Evolutionary conservation across 441 rosid species (phyloP).

Genomic region (Kokia cookei): DNA sequence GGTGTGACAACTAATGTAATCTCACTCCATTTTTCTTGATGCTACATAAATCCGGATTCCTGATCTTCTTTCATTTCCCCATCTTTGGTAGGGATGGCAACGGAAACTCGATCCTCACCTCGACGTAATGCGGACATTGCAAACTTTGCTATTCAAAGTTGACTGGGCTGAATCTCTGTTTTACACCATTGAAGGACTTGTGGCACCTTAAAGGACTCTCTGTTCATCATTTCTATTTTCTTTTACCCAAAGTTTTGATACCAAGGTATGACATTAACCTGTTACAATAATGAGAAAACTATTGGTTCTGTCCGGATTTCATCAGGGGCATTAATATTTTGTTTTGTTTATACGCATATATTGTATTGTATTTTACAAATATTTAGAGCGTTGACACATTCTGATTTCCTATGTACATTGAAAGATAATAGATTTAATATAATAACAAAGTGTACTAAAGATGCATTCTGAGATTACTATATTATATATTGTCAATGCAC

Average conservation of each 20-base stretch:
- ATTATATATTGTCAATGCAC: no score
- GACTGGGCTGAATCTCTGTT: conserved; percentile 50
- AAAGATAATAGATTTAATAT: not conserved
- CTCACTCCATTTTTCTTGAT: not conserved
- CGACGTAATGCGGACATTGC: conserved; percentile 41
- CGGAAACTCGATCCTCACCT: conserved; percentile 52
- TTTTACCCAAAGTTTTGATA: not conserved
- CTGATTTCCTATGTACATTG: not conserved
- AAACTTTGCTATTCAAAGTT: conserved; percentile 38
- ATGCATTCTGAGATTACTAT: no score
- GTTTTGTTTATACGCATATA: not conserved
- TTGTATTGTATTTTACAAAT: not conserved
- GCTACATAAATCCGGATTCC: not conserved
- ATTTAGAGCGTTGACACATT: not conserved
- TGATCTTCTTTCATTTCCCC: not conserved
- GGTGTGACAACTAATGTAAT: not conserved
- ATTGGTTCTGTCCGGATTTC: not conserved
- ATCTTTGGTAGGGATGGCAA: conserved; percentile 44
- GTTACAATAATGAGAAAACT: not conserved
- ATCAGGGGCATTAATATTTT: no score
- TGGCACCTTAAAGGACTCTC: conserved; percentile 24
- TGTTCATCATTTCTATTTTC: not conserved
- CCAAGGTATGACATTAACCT: not conserved
- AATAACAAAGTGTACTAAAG: not conserved
- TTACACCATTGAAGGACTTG: conserved; percentile 55